Conservation (phyloP, 768 basidiomycete genomes). For the Pleurotus sapidus region DNA sequence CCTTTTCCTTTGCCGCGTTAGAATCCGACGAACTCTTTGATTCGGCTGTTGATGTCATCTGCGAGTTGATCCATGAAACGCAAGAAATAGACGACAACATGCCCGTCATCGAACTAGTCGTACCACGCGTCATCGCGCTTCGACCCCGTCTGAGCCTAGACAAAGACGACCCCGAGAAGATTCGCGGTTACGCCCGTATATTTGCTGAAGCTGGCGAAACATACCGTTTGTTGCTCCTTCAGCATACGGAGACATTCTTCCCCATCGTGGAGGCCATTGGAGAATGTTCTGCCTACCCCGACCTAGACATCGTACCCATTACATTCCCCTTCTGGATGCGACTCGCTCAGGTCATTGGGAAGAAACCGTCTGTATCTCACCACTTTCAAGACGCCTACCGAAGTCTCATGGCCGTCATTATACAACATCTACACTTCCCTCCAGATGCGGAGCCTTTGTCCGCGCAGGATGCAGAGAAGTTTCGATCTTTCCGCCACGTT, state of each 20-base stretch:
- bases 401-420: constrained; percentile 81
- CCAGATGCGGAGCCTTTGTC: constrained; percentile 59
- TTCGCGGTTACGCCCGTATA: constrained; percentile 86
- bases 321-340: constrained; percentile 99
- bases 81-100: constrained; percentile 96
- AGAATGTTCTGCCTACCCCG: constrained; percentile 86
- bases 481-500: constrained; percentile 92
- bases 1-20: constrained; percentile 81
- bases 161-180: constrained; percentile 80
- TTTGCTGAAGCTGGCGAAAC: constrained; percentile 98
- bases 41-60: constrained; percentile 85
- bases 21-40: constrained; percentile 89
- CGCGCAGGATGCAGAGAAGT: constrained; percentile 89
- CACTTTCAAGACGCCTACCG: constrained; percentile 82
- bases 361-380: constrained; percentile 67
- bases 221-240: constrained; percentile 83
- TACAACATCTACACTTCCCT: constrained; percentile 90
- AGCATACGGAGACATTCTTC: constrained; percentile 90
- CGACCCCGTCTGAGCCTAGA: constrained; percentile 55
- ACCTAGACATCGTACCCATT: constrained; percentile 95
- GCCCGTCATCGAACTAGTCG: constrained; percentile 81
- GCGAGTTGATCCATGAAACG: constrained; percentile 96
- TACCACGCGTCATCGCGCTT: constrained; percentile 81
- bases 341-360: constrained; percentile 85
- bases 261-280: constrained; percentile 95